Evolutionary conservation across 2,329 filamentous ascomycete species (phyloP).

Genomic region (Calonectria pseudoturangicola): DNA sequence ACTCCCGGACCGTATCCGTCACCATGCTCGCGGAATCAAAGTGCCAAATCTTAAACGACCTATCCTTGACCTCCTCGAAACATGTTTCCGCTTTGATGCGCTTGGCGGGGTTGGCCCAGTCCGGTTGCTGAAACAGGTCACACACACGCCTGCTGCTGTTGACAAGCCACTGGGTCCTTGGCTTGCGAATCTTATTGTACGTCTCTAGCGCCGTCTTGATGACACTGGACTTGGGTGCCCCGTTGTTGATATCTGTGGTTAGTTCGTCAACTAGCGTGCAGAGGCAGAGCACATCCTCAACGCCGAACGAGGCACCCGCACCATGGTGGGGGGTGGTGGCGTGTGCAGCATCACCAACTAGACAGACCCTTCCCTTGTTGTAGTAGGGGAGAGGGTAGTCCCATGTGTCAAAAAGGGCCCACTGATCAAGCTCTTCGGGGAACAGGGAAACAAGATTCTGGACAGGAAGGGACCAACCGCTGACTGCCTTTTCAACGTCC

Average conservation of each 20-base stretch:
- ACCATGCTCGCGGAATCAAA: slow-evolving; percentile 4
- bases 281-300: slow-evolving; percentile 7
- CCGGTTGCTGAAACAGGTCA: background rate
- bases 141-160: slow-evolving; percentile 7
- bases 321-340: slow-evolving; percentile 10
- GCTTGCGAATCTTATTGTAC: background rate
- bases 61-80: slow-evolving; percentile 11
- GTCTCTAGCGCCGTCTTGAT: background rate
- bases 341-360: slow-evolving; percentile 4
- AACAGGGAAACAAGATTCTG: background rate
- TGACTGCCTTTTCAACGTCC: background rate
- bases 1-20: background rate
- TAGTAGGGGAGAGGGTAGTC: slow-evolving; percentile 2
- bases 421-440: slow-evolving; percentile 7
- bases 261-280: background rate
- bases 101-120: background rate
- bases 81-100: background rate
- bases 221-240: background rate
- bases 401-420: slow-evolving; percentile 4
- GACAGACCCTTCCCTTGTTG: slow-evolving; percentile 4
- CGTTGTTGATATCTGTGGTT: no score
- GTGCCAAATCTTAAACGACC: slow-evolving; percentile 9
- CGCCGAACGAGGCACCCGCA: background rate
- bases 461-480: background rate
- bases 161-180: slow-evolving; percentile 5